A percentile compares a stretch with the other conserved stretches of the same genome.
phyloP scores from a whole-genome alignment of 2,329 filamentous ascomycete species.

The Penicillium fuscoglaucum region DNA sequence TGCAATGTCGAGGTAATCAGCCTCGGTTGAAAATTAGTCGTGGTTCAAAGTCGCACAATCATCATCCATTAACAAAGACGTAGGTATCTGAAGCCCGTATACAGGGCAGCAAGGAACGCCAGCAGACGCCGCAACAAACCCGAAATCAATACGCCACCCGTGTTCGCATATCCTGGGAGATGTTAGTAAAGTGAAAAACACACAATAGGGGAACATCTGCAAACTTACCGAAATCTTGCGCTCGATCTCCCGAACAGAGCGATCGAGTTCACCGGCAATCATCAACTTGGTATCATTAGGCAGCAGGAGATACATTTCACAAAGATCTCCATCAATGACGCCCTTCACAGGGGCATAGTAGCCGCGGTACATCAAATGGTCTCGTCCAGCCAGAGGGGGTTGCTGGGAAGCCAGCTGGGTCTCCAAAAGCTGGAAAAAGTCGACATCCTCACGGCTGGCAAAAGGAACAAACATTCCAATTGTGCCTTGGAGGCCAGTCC shows the following conservation, averaged over 20 bases:
- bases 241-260: conserved; percentile 89
- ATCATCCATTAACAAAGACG: conserved; percentile 22
- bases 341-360: conserved; percentile 98
- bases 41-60: conserved; percentile 12
- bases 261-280: conserved; percentile 90
- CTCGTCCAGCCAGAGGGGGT: conserved; percentile 82
- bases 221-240: conserved; percentile 76
- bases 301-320: conserved; percentile 83
- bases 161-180: conserved; percentile 56
- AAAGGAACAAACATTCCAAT: conserved; percentile 93
- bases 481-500: conserved; percentile 92
- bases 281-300: conserved; percentile 88
- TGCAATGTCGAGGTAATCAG: not conserved
- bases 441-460: conserved; percentile 84
- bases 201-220: not conserved
- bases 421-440: conserved; percentile 96
- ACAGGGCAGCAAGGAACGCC: conserved; percentile 24
- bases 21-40: not conserved
- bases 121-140: conserved; percentile 26
- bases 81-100: conserved; percentile 30
- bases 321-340: conserved; percentile 93
- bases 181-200: conserved; percentile 14
- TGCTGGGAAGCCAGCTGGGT: conserved; percentile 84
- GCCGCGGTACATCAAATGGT: conserved; percentile 91
- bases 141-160: conserved; percentile 54